Base-by-base conservation (phyloP, 2,329 filamentous ascomycete genomes). In the Phialocephala subalpina region DNA sequence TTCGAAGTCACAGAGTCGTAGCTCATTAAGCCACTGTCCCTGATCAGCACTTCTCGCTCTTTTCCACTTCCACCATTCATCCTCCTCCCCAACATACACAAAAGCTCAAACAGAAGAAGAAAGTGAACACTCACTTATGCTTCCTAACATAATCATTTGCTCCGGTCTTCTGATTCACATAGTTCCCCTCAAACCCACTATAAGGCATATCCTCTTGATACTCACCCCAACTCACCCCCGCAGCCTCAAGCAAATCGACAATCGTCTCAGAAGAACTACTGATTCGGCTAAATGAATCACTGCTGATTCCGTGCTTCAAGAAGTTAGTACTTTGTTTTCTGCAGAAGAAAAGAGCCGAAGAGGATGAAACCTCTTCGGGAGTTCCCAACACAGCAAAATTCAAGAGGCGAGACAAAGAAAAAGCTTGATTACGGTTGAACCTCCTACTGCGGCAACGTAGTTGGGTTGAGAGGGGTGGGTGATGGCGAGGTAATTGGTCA, bases 71-170 rank as follows among this genome's bases (percentile, higher is more conserved):
- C n/a, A n/a, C n/a, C n/a, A n/a, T n/a, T 18, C 40, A 42, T 7
- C 6, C n/a, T n/a, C 40, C 14, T 42, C 18, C 40, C 40, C 1
- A 42, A n/a, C 16, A 53, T 12, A 53, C 11, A 3, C 45, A 12
- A 20, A 49, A 27, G 2, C 25, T 16, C 3, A 7, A 33, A 8
- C 42, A 18, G 52, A 18, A 55, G 27, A 14, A 33, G 2, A 11
- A 14, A 5, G 3, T 8, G 25, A 33, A 56, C n/a, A 58, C 79
- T 35, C 79, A 83, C 75, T 94, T 93, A 80, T 95, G 92, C 80
- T 95, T 95, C 74, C 92, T 87, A 6, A 94, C 91, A 76, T 95
- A 95, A 80, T 90, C 87, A 74, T 93, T 92, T 57, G 84, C 83
- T 20, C 86, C 84, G 2, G 85, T 91, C 71, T 86, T 68, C 70